Evolutionary conservation across 495 filamentous ascomycete genomes (phyloP).

Genomic region (Penicillium macrosclerotiorum): DNA sequence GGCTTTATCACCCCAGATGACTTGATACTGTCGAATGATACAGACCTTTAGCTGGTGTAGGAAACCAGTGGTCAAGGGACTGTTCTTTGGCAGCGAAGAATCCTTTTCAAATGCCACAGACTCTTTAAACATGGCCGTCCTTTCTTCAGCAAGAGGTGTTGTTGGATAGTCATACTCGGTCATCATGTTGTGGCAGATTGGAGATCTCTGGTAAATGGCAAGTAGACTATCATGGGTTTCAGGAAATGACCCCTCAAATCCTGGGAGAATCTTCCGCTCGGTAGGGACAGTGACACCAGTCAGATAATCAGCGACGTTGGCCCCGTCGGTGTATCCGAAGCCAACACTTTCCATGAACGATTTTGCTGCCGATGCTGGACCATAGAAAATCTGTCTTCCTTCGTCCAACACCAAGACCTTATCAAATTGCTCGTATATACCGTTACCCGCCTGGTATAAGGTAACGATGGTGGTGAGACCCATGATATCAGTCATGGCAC

Average conservation of each 20-base stretch:
- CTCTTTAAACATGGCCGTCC: slow-evolving; percentile 44
- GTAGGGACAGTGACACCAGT: slow-evolving; percentile 68
- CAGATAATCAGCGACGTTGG: slow-evolving; percentile 68
- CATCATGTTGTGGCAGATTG: slow-evolving; percentile 25
- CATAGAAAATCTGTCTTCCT: slow-evolving; percentile 60
- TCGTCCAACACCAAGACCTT: slow-evolving; percentile 67
- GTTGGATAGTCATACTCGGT: slow-evolving; percentile 46
- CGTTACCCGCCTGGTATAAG: slow-evolving; percentile 62
- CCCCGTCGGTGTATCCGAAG: slow-evolving; percentile 60
- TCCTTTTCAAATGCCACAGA: slow-evolving; percentile 37
- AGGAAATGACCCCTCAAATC: slow-evolving; percentile 32
- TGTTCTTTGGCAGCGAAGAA: slow-evolving; percentile 12
- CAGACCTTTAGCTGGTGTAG: slow-evolving; percentile 51
- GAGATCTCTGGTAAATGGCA: slow-evolving; percentile 31
- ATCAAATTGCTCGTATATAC: slow-evolving; percentile 61
- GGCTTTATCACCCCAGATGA: slow-evolving; percentile 54
- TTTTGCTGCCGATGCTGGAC: slow-evolving; percentile 54
- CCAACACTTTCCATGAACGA: slow-evolving; percentile 67
- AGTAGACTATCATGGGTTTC: slow-evolving; percentile 33
- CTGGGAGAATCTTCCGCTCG: slow-evolving; percentile 41
- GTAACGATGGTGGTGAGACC: slow-evolving; percentile 48
- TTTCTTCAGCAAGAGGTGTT: slow-evolving; percentile 25
- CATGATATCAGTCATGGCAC: slow-evolving; percentile 44
- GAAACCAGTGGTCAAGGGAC: slow-evolving; percentile 54
- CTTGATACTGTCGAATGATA: slow-evolving; percentile 49